Percentiles rank a stretch among this genome's conserved stretches.
phyloP scores from a whole-genome alignment of 352 stramenopile species.

The Peronospora farinosa region DNA sequence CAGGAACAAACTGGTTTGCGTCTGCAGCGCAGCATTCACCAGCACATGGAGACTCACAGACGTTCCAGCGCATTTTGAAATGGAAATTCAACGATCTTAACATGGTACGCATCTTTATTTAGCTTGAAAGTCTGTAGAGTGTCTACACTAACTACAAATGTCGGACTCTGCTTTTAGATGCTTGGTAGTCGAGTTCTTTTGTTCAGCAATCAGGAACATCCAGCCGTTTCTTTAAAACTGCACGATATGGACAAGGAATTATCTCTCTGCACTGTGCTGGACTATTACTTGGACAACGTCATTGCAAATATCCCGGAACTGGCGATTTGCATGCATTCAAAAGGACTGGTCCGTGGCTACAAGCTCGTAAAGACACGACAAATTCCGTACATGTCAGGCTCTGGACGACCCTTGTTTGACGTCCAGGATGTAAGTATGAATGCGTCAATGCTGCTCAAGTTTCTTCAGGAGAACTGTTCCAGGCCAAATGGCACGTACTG shows the following conservation, averaged over 20 bases:
- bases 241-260: constrained; percentile 84
- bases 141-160: not conserved
- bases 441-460: constrained; percentile 81
- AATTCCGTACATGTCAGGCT: constrained; percentile 76
- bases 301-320: constrained; percentile 84
- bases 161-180: constrained; percentile 31
- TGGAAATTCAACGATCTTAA: constrained; percentile 86
- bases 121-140: not conserved
- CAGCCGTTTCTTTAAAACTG: constrained; percentile 73
- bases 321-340: constrained; percentile 83
- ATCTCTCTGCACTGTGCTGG: constrained; percentile 72
- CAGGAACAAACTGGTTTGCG: constrained; percentile 23
- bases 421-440: constrained; percentile 85
- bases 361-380: constrained; percentile 78
- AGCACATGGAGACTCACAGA: constrained; percentile 31
- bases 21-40: constrained; percentile 24
- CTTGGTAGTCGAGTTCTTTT: constrained; percentile 76
- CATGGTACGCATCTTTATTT: constrained; percentile 41
- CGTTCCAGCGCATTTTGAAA: constrained; percentile 74
- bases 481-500: constrained; percentile 81
- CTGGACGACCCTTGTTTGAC: constrained; percentile 59
- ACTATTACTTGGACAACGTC: constrained; percentile 86
- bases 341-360: constrained; percentile 78
- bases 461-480: constrained; percentile 80
- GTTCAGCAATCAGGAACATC: constrained; percentile 80